Conservation (phyloP, 2,329 filamentous ascomycete species). For the Leptosphaerulina australis region DNA sequence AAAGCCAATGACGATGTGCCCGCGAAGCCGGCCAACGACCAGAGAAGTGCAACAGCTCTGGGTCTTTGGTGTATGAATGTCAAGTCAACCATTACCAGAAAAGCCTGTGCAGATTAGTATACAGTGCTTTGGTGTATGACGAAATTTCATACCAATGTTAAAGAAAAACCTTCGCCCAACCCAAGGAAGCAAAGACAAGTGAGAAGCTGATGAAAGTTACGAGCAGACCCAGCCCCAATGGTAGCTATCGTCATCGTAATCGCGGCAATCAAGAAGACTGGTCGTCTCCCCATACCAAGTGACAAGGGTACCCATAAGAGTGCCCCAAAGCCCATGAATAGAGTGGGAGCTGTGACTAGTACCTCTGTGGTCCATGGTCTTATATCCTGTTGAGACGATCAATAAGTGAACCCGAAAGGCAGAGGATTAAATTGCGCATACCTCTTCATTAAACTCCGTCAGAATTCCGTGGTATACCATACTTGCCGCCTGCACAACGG, state of each 20-base stretch:
- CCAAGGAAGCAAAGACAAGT: constrained; percentile 43
- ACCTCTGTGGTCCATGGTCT: constrained; percentile 34
- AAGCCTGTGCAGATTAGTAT: constrained; percentile 29
- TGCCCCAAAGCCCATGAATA: constrained; percentile 47
- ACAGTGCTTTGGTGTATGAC: background rate
- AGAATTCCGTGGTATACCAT: constrained; percentile 24
- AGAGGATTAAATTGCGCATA: constrained; percentile 1
- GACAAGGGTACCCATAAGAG: constrained; percentile 50
- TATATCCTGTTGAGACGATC: constrained; percentile 19
- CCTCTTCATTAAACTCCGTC: constrained; percentile 21
- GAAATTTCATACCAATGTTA: constrained; percentile 35
- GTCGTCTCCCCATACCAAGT: constrained; percentile 48
- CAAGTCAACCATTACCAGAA: constrained; percentile 49
- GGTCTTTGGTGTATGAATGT: constrained; percentile 51
- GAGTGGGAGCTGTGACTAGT: constrained; percentile 36
- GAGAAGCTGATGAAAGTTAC: constrained; percentile 37
- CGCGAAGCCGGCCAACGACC: constrained; percentile 37
- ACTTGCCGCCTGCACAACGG: constrained; percentile 28
- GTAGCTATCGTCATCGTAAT: constrained; percentile 36
- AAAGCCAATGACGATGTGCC: constrained; percentile 34
- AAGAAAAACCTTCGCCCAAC: constrained; percentile 39
- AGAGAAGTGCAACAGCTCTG: constrained; percentile 43
- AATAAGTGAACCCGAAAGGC: background rate
- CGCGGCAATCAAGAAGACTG: constrained; percentile 43
- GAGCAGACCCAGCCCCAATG: constrained; percentile 34